These are phyloP conservation scores for Calonectria hongkongensis DNA, from an alignment of 2,329 filamentous ascomycete genomes.

Conservation along the genomic window DNA sequence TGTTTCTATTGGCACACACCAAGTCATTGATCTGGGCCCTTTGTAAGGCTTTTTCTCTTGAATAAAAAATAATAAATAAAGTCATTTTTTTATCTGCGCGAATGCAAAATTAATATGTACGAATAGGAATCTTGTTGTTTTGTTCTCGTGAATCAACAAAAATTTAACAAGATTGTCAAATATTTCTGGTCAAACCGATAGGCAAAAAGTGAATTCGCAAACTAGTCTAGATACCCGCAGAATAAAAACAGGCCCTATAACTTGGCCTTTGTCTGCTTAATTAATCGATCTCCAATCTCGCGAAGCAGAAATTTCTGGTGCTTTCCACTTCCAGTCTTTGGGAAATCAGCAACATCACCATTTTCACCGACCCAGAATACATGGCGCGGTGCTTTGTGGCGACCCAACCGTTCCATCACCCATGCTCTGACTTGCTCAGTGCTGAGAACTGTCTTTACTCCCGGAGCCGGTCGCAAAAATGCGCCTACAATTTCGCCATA, in stretches of 20 bases:
- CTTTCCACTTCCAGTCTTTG: constrained; percentile 79
- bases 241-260: background rate
- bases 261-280: constrained; percentile 23
- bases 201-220: background rate
- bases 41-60: too few relatives aligned
- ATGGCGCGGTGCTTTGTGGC: constrained; percentile 79
- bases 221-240: background rate
- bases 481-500: constrained; percentile 88
- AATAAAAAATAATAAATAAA: too few relatives aligned
- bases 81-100: too few relatives aligned
- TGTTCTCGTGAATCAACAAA: too few relatives aligned
- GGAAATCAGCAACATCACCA: constrained; percentile 69
- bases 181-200: too few relatives aligned
- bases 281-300: constrained; percentile 25
- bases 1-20: too few relatives aligned
- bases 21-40: too few relatives aligned
- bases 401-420: constrained; percentile 73
- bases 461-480: constrained; percentile 71
- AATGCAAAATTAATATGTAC: too few relatives aligned
- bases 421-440: constrained; percentile 72
- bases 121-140: too few relatives aligned
- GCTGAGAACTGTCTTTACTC: constrained; percentile 56
- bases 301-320: constrained; percentile 34
- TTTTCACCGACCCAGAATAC: constrained; percentile 81
- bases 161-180: too few relatives aligned